Conservation (phyloP, 352 stramenopile genomes). For the Phytophthora tubulina region DNA sequence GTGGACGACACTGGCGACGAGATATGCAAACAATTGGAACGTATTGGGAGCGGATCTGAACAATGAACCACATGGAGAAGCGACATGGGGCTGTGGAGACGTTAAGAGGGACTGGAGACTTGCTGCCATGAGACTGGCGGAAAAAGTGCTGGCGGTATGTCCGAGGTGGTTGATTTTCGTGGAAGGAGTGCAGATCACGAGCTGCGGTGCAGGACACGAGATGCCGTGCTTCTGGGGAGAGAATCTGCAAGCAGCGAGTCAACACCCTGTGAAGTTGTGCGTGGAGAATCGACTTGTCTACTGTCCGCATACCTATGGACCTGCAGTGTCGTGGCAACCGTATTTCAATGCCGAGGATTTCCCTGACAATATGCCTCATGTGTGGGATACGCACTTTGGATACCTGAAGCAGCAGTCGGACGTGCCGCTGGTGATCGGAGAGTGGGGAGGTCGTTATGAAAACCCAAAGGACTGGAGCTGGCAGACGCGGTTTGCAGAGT, state of each 20-base stretch:
- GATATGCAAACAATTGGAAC: conserved; percentile 55
- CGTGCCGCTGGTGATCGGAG: conserved; percentile 60
- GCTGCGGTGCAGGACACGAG: conserved; percentile 32
- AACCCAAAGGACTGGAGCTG: conserved; percentile 50
- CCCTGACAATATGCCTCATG: conserved; percentile 54
- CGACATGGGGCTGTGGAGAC: conserved; percentile 54
- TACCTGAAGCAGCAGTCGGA: conserved; percentile 45
- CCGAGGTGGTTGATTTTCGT: conserved; percentile 66
- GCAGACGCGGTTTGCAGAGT: conserved; percentile 61
- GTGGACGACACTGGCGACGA: conserved; percentile 48
- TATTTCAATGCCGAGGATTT: conserved; percentile 57
- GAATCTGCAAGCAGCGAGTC: conserved; percentile 46
- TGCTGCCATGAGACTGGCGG: conserved; percentile 38
- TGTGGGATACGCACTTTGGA: conserved; percentile 74
- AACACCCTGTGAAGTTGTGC: conserved; percentile 35
- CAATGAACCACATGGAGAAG: conserved; percentile 66
- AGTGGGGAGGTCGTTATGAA: conserved; percentile 65
- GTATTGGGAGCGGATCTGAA: conserved; percentile 63
- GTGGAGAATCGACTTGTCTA: conserved; percentile 61
- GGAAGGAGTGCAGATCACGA: conserved; percentile 59
- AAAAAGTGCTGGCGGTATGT: conserved; percentile 38
- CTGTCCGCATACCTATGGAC: conserved; percentile 62
- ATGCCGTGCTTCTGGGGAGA: conserved; percentile 66
- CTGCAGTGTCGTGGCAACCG: conserved; percentile 50
- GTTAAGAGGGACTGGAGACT: conserved; percentile 61